phyloP scores from a whole-genome alignment of 192 early-diverging fungal species.

The Coemansia sp. region DNA sequence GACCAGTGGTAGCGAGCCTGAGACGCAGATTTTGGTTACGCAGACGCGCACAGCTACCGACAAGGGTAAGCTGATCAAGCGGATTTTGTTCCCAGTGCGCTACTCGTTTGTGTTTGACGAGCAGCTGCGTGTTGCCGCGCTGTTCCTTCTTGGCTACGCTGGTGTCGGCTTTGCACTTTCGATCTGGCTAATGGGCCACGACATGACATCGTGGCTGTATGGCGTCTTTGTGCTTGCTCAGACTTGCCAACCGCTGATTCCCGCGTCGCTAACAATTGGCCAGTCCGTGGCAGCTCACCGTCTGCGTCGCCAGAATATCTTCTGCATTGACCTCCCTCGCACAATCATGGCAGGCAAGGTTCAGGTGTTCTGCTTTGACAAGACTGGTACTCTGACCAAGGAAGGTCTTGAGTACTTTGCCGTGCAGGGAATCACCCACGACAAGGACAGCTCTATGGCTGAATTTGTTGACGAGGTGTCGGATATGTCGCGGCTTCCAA shows the following conservation, averaged over 20 bases:
- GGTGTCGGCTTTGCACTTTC: constrained; percentile 56
- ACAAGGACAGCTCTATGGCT: not conserved
- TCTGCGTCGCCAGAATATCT: constrained; percentile 55
- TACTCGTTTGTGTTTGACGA: constrained; percentile 78
- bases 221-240: constrained; percentile 66
- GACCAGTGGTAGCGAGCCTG: constrained; percentile 12
- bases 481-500: constrained; percentile 10
- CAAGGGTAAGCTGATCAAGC: constrained; percentile 70
- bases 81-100: constrained; percentile 69
- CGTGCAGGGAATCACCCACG: constrained; percentile 15
- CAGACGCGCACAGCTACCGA: constrained; percentile 64
- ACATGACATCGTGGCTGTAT: constrained; percentile 65
- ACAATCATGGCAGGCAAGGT: constrained; percentile 64
- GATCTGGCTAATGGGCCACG: constrained; percentile 56
- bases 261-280: constrained; percentile 61
- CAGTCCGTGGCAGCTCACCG: constrained; percentile 57
- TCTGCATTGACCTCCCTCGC: constrained; percentile 61
- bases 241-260: constrained; percentile 62
- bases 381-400: constrained; percentile 66
- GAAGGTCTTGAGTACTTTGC: constrained; percentile 63
- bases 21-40: constrained; percentile 60
- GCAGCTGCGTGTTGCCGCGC: constrained; percentile 70
- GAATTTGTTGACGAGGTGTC: constrained; percentile 6
- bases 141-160: constrained; percentile 66
- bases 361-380: constrained; percentile 65